These are phyloP conservation scores for Tephrocybe sp. DNA, from an alignment of 768 basidiomycete genomes.

Conservation along the genomic window DNA sequence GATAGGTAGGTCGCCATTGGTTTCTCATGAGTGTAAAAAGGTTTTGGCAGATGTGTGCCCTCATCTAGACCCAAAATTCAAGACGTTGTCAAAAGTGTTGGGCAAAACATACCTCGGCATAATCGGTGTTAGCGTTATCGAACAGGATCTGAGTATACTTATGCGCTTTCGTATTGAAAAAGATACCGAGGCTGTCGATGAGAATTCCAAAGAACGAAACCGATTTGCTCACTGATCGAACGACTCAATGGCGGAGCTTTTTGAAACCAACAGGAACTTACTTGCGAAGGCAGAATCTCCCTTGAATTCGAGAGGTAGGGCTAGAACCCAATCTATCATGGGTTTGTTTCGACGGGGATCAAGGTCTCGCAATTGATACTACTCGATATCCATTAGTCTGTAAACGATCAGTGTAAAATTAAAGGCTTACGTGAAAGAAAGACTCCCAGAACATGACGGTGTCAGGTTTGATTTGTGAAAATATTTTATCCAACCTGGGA, in stretches of 20 bases:
- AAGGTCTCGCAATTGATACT: conserved; percentile 60
- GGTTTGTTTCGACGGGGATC: conserved; percentile 80
- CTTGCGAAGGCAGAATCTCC: conserved; percentile 87
- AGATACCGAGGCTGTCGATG: conserved; percentile 62
- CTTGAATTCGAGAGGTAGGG: conserved; percentile 77
- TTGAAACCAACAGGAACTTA: conserved; percentile 31
- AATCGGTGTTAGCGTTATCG: conserved; percentile 75
- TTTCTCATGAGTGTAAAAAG: conserved; percentile 56
- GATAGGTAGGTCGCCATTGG: conserved; percentile 71
- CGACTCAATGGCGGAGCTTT: background rate
- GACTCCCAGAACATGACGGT: conserved; percentile 77
- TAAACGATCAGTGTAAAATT: background rate
- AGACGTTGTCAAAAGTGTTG: background rate
- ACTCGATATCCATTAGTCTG: conserved; percentile 1
- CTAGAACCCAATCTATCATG: conserved; percentile 75
- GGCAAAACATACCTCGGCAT: conserved; percentile 66
- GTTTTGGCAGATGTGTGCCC: conserved; percentile 66
- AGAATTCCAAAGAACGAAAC: conserved; percentile 66
- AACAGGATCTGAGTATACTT: conserved; percentile 72
- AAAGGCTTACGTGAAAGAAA: conserved; percentile 53
- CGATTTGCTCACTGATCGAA: conserved; percentile 68
- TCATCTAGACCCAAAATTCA: conserved; percentile 45
- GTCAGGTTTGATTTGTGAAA: conserved; percentile 81
- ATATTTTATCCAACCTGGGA: conserved; percentile 59
- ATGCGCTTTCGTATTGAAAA: conserved; percentile 67